Evolutionary conservation across 352 stramenopile species (phyloP).

Genomic region (Globisporangium barbulae): DNA sequence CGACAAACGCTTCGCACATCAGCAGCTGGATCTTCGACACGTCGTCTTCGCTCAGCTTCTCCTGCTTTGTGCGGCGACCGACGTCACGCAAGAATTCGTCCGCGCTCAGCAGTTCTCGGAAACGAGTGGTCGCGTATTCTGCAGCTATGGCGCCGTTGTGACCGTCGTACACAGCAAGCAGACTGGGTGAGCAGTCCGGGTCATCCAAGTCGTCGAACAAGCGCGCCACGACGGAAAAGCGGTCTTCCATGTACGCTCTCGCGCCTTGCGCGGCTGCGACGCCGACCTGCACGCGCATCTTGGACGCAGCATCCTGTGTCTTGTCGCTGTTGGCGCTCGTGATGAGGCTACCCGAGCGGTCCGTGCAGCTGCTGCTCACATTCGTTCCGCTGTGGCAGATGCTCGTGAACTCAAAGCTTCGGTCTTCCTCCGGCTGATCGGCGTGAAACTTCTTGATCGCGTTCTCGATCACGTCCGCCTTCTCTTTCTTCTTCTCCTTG

Average conservation of each 20-base stretch:
- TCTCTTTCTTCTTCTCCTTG: conserved; percentile 53
- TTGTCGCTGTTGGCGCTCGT: conserved; percentile 15
- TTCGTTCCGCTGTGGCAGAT: conserved; percentile 22
- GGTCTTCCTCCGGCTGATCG: conserved; percentile 19
- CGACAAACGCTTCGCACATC: conserved; percentile 53
- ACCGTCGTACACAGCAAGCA: conserved; percentile 70
- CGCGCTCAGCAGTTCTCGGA: conserved; percentile 52
- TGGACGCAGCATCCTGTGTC: conserved; percentile 13
- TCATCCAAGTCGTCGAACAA: conserved; percentile 50
- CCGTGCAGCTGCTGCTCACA: conserved; percentile 7
- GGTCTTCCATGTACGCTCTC: conserved; percentile 80
- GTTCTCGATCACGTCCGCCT: conserved; percentile 56
- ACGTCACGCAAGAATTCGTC: conserved; percentile 46
- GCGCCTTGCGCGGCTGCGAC: conserved; percentile 57
- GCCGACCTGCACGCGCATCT: conserved; percentile 47
- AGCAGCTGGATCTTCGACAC: conserved; percentile 43
- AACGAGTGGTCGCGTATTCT: conserved; percentile 55
- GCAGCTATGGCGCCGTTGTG: conserved; percentile 74
- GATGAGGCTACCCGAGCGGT: conserved; percentile 7
- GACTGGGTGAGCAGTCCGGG: conserved; percentile 36
- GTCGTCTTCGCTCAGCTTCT: conserved; percentile 39
- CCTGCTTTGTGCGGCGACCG: conserved; percentile 31
- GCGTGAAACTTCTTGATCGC: conserved; percentile 52
- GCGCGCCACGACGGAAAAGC: conserved; percentile 57
- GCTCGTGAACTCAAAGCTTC: conserved; percentile 54